These are phyloP conservation scores for Lactarius sp. DNA, from an alignment of 768 basidiomycete species.

Conservation along the genomic window DNA sequence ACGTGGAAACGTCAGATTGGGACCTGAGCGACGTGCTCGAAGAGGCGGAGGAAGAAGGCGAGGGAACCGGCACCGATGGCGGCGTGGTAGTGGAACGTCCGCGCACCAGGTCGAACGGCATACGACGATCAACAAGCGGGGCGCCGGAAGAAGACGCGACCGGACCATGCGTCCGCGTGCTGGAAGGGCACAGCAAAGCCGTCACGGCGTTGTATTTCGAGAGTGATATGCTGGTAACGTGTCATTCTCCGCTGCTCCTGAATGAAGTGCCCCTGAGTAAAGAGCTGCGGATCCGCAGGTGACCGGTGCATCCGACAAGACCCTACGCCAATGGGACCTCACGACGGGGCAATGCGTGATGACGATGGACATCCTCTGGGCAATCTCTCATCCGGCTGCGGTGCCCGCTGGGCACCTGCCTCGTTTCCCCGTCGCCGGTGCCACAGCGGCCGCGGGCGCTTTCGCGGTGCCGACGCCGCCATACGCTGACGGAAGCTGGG, in stretches of 20 bases:
- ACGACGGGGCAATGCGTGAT: slow-evolving; percentile 96
- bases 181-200: slow-evolving; percentile 91
- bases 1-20: slow-evolving; percentile 53
- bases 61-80: slow-evolving; percentile 28
- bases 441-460: slow-evolving; percentile 51
- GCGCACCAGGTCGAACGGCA: slow-evolving; percentile 40
- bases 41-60: slow-evolving; percentile 49
- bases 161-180: slow-evolving; percentile 61
- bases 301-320: slow-evolving; percentile 97
- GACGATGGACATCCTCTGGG: slow-evolving; percentile 99
- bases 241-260: background rate
- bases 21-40: slow-evolving; percentile 58
- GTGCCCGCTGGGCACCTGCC: slow-evolving; percentile 39
- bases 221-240: slow-evolving; percentile 81
- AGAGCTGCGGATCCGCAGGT: slow-evolving; percentile 47
- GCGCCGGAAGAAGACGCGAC: slow-evolving; percentile 22
- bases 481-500: slow-evolving; percentile 86
- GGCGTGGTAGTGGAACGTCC: slow-evolving; percentile 33
- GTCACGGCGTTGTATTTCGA: slow-evolving; percentile 96
- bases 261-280: background rate
- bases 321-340: slow-evolving; percentile 97
- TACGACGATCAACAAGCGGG: slow-evolving; percentile 28
- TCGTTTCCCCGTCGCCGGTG: slow-evolving; percentile 46
- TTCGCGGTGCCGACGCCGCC: slow-evolving; percentile 86
- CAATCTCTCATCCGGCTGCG: slow-evolving; percentile 82